Evolutionary conservation across 2,329 filamentous ascomycete species (phyloP).

Genomic region (Alternaria consortialis): DNA sequence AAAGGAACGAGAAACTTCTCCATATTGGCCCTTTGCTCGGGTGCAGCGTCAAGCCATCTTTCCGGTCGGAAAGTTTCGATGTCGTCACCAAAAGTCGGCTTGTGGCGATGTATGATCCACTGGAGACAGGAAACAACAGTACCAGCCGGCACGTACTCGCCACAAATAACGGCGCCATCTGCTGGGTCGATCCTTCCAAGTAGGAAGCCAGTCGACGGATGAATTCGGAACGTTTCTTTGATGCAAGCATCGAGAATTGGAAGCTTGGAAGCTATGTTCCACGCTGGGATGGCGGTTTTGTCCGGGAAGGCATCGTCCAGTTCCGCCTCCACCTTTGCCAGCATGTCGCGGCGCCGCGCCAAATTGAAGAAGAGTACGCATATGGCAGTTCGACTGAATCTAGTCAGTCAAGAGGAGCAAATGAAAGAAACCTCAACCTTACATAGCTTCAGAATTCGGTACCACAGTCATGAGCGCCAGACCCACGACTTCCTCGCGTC

Average conservation of each 20-base stretch:
- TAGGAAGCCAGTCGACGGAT: slow-evolving; percentile 54
- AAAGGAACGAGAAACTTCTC: slow-evolving; percentile 33
- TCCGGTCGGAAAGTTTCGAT: slow-evolving; percentile 24
- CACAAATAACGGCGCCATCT: slow-evolving; percentile 36
- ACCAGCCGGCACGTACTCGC: slow-evolving; percentile 14
- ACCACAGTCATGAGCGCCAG: too few species aligned
- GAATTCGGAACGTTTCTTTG: slow-evolving; percentile 54
- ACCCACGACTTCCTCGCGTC: too few species aligned
- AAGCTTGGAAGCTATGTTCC: slow-evolving; percentile 4
- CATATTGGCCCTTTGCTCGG: slow-evolving; percentile 37
- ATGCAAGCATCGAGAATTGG: slow-evolving; percentile 56
- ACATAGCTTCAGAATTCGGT: too few species aligned
- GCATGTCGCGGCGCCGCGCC: too few species aligned
- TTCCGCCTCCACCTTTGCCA: too few species aligned
- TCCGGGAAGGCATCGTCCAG: too few species aligned
- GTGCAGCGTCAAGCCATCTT: slow-evolving; percentile 23
- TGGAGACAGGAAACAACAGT: slow-evolving; percentile 25
- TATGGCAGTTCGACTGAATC: too few species aligned
- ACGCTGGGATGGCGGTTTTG: too few species aligned
- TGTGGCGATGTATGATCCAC: slow-evolving; percentile 24
- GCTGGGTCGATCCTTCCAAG: slow-evolving; percentile 53
- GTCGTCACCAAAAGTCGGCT: slow-evolving; percentile 17
- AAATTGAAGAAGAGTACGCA: too few species aligned
- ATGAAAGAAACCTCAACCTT: too few species aligned
- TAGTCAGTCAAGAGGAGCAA: too few species aligned